A percentile compares a stretch with the other conserved stretches of the same genome.
phyloP scores from a whole-genome alignment of 2,329 filamentous ascomycete genomes.

The Penicillium sp. region DNA sequence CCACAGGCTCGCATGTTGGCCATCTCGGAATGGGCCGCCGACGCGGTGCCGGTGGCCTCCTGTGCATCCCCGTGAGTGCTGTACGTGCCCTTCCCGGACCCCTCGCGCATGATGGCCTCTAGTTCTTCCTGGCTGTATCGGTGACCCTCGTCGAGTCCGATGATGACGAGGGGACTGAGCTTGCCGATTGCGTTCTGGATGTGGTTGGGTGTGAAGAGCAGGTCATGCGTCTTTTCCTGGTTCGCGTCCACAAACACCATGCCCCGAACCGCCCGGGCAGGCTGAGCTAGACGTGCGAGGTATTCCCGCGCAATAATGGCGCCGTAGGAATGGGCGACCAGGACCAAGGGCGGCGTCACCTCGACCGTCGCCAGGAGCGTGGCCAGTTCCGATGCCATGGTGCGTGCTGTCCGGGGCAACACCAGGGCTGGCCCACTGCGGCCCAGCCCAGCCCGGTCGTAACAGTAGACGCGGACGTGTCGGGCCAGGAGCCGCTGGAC shows the following conservation, averaged over 20 bases:
- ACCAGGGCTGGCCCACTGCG: conserved; percentile 23
- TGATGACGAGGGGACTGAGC: conserved; percentile 1
- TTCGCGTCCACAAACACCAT: conserved; percentile 34
- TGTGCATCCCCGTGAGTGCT: too few relatives aligned
- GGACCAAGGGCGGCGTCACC: conserved; percentile 25
- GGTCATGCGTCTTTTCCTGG: too few relatives aligned
- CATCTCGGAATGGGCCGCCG: conserved; percentile 14
- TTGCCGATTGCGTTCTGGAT: conserved; percentile 25
- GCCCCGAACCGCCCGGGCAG: conserved; percentile 23
- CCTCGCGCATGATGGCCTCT: too few relatives aligned
- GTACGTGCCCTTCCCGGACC: too few relatives aligned
- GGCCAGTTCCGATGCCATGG: conserved; percentile 28
- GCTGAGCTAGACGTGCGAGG: conserved; percentile 24
- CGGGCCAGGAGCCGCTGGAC: too few relatives aligned
- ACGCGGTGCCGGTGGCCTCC: too few relatives aligned
- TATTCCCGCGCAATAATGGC: conserved; percentile 37
- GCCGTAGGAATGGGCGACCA: conserved; percentile 39
- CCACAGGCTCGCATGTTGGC: conserved; percentile 20
- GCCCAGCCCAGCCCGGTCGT: conserved; percentile 37
- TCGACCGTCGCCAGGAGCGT: conserved; percentile 20
- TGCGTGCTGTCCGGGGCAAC: conserved; percentile 15
- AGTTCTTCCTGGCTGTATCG: too few relatives aligned
- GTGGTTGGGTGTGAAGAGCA: conserved; percentile 26
- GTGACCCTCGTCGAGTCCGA: too few relatives aligned
- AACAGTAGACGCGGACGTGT: conserved; percentile 6